Base-by-base conservation (phyloP, 805 yeast species). In the Metahyphopichia silvanorum region DNA sequence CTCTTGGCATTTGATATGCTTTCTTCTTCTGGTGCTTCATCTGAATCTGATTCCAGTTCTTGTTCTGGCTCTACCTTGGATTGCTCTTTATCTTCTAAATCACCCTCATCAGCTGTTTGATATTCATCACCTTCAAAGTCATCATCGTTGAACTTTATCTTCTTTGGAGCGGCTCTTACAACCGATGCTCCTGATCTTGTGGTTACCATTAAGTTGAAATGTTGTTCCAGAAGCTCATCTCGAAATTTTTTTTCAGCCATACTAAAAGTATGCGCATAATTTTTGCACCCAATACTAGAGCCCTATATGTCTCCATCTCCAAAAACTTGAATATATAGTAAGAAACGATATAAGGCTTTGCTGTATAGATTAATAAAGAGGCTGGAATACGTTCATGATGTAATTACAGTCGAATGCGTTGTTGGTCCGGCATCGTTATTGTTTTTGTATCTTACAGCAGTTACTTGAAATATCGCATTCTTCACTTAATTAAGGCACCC, bases 21-120 rank as follows among this genome's bases (percentile, higher is more conserved):
- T 35, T 66, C 71, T 40, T 66, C 72, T 46, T 66, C 72, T 11
- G 73, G 73, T 1, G 71, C 72, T 6, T 61, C 69, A 40, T 65
- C 53, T 9, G 39, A 35, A 27, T 47, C 52, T 2, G 48, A 43
- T 19, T 39, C 50, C 8, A 28, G 31, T n/a, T 39, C 53, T 20
- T 16, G 43, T 8, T 46, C 62, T 7, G 46, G 38, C 25, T 46
- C 53, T 5, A 35, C 27, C 14, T 40, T 61, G 13, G 38, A 37
- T 9, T 43, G 58, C 3, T 35, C 29, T 14, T 39, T 35, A 4
- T 22, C 44, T 13, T 35, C 47, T 25, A 27, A 21, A 22, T 14
- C 27, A 16, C 18, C 32, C 23, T 18, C 38, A 15, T 43, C 46
- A 5, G 51, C 55, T 7, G 54, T 40, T 32, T 41, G 34, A 37